Conservation (phyloP, 257 asterid species). For the Datura wrightii region DNA sequence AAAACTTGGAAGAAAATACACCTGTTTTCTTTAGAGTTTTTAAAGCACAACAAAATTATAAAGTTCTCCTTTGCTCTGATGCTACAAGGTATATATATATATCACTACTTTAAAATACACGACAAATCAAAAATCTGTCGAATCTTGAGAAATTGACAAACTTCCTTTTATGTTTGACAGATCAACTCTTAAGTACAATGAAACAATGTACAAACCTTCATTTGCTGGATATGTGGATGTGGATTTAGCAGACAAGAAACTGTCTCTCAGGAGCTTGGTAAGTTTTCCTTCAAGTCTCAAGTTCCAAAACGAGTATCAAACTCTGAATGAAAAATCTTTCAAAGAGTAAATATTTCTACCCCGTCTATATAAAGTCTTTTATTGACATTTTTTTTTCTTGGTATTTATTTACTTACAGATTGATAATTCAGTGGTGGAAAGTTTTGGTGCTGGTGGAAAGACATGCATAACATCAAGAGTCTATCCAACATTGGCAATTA, state of each 20-base stretch:
- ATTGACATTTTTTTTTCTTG: not conserved
- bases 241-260: conserved; percentile 29
- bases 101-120: too few species aligned
- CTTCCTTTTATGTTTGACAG: not conserved
- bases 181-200: conserved; percentile 29
- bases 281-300: not conserved
- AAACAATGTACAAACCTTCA: conserved; percentile 34
- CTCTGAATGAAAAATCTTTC: not conserved
- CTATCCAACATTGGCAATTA: conserved; percentile 2
- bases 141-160: not conserved
- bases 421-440: conserved; percentile 39
- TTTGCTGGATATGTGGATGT: conserved; percentile 43
- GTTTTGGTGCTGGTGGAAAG: conserved; percentile 35
- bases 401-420: conserved; percentile 26
- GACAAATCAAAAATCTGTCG: too few species aligned
- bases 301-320: not conserved
- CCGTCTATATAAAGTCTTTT: not conserved
- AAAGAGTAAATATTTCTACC: not conserved
- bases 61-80: conserved; percentile 74
- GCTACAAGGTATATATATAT: conserved; percentile 47
- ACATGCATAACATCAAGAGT: conserved; percentile 26
- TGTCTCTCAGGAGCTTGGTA: conserved; percentile 29
- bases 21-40: conserved; percentile 76
- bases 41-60: conserved; percentile 49
- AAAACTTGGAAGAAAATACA: conserved; percentile 63